A percentile compares a stretch with the other conserved stretches of the same genome.
phyloP scores from a whole-genome alignment of 2,329 filamentous ascomycete species.

The Talaromyces islandicus region DNA sequence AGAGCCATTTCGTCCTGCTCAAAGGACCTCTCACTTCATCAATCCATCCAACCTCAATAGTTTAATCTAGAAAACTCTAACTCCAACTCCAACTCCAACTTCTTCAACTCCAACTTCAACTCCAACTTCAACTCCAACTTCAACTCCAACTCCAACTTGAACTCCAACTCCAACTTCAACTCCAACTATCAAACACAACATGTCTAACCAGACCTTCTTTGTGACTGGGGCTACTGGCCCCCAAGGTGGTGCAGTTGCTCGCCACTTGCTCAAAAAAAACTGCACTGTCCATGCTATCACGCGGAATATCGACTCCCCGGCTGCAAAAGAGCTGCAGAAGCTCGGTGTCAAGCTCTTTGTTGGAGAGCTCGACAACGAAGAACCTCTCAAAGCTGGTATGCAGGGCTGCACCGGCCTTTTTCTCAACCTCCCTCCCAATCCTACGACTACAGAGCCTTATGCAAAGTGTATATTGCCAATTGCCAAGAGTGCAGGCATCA shows the following conservation, averaged over 20 bases:
- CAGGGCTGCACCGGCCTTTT: slow-evolving; percentile 24
- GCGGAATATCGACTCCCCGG: slow-evolving; percentile 18
- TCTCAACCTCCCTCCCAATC: slow-evolving; percentile 18
- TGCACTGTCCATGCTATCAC: slow-evolving; percentile 29
- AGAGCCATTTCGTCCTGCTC: not conserved
- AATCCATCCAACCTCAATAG: not conserved
- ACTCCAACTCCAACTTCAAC: not conserved
- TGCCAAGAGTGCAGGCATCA: slow-evolving; percentile 23
- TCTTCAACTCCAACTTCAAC: too few species aligned
- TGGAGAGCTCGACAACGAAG: slow-evolving; percentile 26
- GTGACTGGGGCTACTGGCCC: slow-evolving; percentile 27
- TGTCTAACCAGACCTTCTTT: slow-evolving; percentile 15
- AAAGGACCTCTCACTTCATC: not conserved
- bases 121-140: too few species aligned
- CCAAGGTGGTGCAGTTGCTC: slow-evolving; percentile 23
- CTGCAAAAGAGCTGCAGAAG: slow-evolving; percentile 21
- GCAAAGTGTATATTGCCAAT: slow-evolving; percentile 20
- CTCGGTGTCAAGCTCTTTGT: slow-evolving; percentile 24
- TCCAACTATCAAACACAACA: not conserved
- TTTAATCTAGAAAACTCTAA: not conserved
- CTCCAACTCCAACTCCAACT: too few species aligned
- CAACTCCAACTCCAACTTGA: not conserved
- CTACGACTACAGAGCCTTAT: slow-evolving; percentile 18
- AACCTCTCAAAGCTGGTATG: slow-evolving; percentile 21
- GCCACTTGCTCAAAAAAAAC: slow-evolving; percentile 20